Evolutionary conservation across 1,284 basidiomycete genomes (phyloP).

Genomic region (Cutaneotrichosporon daszewskae): DNA sequence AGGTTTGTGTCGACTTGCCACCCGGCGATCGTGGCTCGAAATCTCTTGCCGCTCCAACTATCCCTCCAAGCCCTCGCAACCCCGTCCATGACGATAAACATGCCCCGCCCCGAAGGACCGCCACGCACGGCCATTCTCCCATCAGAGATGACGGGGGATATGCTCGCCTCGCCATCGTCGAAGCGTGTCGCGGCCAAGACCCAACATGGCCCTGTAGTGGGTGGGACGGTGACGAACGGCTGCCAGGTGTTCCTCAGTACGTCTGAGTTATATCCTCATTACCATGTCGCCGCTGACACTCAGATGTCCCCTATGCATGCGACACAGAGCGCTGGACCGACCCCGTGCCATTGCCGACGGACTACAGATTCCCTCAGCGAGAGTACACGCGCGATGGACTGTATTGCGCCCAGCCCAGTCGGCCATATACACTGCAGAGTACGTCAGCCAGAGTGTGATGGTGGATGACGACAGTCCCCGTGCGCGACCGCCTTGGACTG

Average conservation of each 20-base stretch:
- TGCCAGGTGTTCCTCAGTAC: constrained; percentile 36
- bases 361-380: constrained; percentile 56
- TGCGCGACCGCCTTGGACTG: constrained; percentile 48
- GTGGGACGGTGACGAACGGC: constrained; percentile 30
- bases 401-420: constrained; percentile 35
- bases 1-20: too few relatives aligned
- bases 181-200: constrained; percentile 23
- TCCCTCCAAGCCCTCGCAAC: too few relatives aligned
- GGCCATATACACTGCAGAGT: constrained; percentile 47
- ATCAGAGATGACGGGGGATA: constrained; percentile 26
- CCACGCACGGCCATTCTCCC: neutral
- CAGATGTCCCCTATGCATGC: constrained; percentile 68
- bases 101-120: too few relatives aligned
- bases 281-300: neutral
- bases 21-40: too few relatives aligned
- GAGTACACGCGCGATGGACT: constrained; percentile 59
- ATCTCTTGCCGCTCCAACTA: too few relatives aligned
- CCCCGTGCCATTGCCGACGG: constrained; percentile 54
- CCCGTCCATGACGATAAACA: too few relatives aligned
- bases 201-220: constrained; percentile 21
- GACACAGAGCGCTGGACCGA: constrained; percentile 61
- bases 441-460: too few relatives aligned
- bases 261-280: neutral
- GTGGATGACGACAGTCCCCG: constrained; percentile 9
- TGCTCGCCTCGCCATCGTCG: constrained; percentile 26